phyloP scores from a whole-genome alignment of 2,329 filamentous ascomycete species.

The Knufia petricola region DNA sequence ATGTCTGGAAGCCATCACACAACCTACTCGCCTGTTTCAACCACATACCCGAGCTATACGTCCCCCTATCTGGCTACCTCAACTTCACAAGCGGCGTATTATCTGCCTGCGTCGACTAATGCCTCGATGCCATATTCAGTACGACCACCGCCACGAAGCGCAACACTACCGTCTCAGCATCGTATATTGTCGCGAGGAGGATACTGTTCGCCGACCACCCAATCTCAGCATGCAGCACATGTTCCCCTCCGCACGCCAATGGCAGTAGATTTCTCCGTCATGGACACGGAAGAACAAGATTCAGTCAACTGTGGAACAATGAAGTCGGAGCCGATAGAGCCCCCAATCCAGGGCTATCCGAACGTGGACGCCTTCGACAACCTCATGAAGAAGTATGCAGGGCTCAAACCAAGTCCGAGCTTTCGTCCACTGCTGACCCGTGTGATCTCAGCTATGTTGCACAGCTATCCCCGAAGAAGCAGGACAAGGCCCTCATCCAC shows the following conservation, averaged over 20 bases:
- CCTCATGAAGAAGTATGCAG: constrained; percentile 34
- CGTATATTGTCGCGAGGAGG: constrained; percentile 24
- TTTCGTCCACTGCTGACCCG: background rate
- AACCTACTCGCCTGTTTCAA: constrained; percentile 22
- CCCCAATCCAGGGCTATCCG: constrained; percentile 36
- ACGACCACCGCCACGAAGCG: constrained; percentile 22
- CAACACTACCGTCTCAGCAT: constrained; percentile 26
- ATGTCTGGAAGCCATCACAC: constrained; percentile 19
- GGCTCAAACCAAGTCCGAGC: background rate
- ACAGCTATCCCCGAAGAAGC: constrained; percentile 42
- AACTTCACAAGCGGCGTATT: constrained; percentile 25
- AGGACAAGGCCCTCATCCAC: constrained; percentile 44
- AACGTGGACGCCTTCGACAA: constrained; percentile 38
- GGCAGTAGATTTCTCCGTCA: constrained; percentile 28
- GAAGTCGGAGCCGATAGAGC: constrained; percentile 36
- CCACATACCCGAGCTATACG: constrained; percentile 31
- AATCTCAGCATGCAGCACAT: constrained; percentile 26
- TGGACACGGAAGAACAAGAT: constrained; percentile 36
- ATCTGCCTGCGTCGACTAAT: constrained; percentile 26
- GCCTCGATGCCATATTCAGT: constrained; percentile 27
- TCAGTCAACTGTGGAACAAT: constrained; percentile 35
- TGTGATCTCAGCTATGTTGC: constrained; percentile 35
- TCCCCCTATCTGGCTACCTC: constrained; percentile 30
- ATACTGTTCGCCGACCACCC: constrained; percentile 24
- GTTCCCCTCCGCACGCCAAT: constrained; percentile 26